phyloP scores from a whole-genome alignment of 129 eudicot species.

The Artemisia argyi region DNA sequence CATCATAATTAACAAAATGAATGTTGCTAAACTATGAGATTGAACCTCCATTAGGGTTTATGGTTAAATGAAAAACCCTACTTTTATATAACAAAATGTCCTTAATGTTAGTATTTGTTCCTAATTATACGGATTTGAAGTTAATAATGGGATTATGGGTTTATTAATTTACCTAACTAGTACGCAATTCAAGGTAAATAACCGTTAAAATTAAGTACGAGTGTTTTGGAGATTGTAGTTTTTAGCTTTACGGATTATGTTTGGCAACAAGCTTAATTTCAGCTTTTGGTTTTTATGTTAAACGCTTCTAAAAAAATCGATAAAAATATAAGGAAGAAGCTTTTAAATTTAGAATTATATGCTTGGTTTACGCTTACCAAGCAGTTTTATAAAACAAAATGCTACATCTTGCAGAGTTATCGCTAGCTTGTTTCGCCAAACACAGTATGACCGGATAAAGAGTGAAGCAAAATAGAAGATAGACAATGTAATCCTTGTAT shows the following conservation, averaged over 20 bases:
- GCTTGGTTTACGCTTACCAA: too few species aligned
- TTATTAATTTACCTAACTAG: not conserved
- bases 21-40: slow-evolving; percentile 22
- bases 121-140: not conserved
- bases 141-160: not conserved
- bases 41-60: slow-evolving; percentile 49
- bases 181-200: slow-evolving; percentile 13
- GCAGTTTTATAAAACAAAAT: not conserved
- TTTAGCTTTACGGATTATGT: too few species aligned
- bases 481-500: not conserved
- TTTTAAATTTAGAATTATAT: too few species aligned
- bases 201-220: slow-evolving; percentile 7
- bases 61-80: slow-evolving; percentile 12
- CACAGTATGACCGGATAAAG: not conserved
- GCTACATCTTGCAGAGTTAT: not conserved
- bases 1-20: slow-evolving; percentile 27
- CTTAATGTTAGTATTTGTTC: not conserved
- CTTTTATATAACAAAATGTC: not conserved
- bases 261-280: too few species aligned
- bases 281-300: too few species aligned
- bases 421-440: too few species aligned
- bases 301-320: too few species aligned
- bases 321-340: too few species aligned
- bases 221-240: slow-evolving; percentile 5
- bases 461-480: not conserved